Conservation (phyloP, 2,329 filamentous ascomycete species). For the Aspergillus hiratsukae region DNA sequence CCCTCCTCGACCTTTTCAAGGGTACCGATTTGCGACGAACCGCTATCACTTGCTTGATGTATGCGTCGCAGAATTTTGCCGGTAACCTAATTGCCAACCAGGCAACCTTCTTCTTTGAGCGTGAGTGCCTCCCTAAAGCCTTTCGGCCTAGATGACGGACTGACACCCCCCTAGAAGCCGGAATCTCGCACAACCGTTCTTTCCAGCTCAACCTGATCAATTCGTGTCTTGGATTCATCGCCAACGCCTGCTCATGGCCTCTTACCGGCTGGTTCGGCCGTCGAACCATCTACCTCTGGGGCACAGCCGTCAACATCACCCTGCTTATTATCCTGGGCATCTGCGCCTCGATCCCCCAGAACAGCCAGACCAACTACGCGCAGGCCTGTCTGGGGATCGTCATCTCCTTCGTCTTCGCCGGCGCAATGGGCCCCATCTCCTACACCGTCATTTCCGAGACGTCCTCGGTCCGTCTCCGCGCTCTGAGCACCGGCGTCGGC, state of each 20-base stretch:
- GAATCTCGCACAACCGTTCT: conserved; percentile 19
- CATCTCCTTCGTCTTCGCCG: conserved; percentile 39
- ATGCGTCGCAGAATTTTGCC: conserved; percentile 46
- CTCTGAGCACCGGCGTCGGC: conserved; percentile 37
- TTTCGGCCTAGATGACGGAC: conserved; percentile 7
- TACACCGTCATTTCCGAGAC: conserved; percentile 40
- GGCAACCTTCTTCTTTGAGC: conserved; percentile 56
- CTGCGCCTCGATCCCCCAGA: conserved; percentile 32
- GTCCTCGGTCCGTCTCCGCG: conserved; percentile 35
- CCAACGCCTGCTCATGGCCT: conserved; percentile 32
- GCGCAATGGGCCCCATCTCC: conserved; percentile 32
- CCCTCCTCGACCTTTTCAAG: conserved; percentile 28
- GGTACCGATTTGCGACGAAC: conserved; percentile 30
- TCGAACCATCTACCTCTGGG: conserved; percentile 39
- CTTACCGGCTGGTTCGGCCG: conserved; percentile 38
- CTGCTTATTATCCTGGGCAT: conserved; percentile 37
- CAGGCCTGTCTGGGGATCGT: conserved; percentile 36
- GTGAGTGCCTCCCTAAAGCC: conserved; percentile 11
- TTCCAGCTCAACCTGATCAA: conserved; percentile 29
- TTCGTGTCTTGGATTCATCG: conserved; percentile 31
- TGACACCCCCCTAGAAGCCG: conserved; percentile 20
- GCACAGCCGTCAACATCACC: conserved; percentile 30
- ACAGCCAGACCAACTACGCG: conserved; percentile 31
- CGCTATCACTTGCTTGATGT: conserved; percentile 29
- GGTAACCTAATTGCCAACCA: conserved; percentile 62